Percentiles rank a stretch among this genome's conserved stretches.
Conservation (phyloP, 2,329 filamentous ascomycete genomes). For the Aspergillus proliferans region DNA sequence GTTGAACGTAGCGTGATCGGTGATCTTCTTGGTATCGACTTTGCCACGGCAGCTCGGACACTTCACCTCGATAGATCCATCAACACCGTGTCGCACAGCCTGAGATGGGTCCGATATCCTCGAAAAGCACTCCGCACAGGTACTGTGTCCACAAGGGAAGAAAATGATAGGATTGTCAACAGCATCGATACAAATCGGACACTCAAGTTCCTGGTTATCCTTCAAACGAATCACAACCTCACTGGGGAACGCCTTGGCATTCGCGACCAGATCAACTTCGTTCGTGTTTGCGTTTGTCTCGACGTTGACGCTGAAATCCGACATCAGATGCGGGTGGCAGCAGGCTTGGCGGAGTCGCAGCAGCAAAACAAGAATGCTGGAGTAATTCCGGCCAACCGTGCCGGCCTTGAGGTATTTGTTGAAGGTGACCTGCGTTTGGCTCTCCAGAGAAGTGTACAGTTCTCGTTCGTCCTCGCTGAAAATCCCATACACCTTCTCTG, state of each 20-base stretch:
- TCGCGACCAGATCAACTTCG: conserved; percentile 52
- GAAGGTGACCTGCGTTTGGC: conserved; percentile 61
- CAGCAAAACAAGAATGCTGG: conserved; percentile 71
- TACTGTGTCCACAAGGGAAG: conserved; percentile 75
- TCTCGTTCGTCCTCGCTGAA: conserved; percentile 61
- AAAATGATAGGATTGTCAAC: conserved; percentile 70
- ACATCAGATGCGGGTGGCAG: conserved; percentile 68
- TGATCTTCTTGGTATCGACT: conserved; percentile 63
- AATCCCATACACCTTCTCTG: conserved; percentile 55
- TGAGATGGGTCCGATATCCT: conserved; percentile 59
- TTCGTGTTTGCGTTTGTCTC: conserved; percentile 42
- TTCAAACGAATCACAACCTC: conserved; percentile 64
- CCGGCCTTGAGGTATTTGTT: conserved; percentile 68
- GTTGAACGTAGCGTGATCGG: conserved; percentile 68
- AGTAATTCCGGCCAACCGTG: conserved; percentile 67
- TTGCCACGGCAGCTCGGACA: conserved; percentile 71
- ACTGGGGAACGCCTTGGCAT: conserved; percentile 55
- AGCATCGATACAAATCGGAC: conserved; percentile 74
- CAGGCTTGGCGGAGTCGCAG: conserved; percentile 74
- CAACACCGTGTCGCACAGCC: conserved; percentile 55
- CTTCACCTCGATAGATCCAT: conserved; percentile 48
- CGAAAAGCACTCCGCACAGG: conserved; percentile 70
- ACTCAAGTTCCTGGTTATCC: conserved; percentile 60
- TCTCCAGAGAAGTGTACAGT: conserved; percentile 63
- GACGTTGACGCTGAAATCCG: conserved; percentile 56